Percentiles rank a stretch among this genome's conserved stretches.
These are phyloP conservation scores for Durotheca rogersii DNA, from an alignment of 495 filamentous ascomycete genomes.

Conservation along the genomic window DNA sequence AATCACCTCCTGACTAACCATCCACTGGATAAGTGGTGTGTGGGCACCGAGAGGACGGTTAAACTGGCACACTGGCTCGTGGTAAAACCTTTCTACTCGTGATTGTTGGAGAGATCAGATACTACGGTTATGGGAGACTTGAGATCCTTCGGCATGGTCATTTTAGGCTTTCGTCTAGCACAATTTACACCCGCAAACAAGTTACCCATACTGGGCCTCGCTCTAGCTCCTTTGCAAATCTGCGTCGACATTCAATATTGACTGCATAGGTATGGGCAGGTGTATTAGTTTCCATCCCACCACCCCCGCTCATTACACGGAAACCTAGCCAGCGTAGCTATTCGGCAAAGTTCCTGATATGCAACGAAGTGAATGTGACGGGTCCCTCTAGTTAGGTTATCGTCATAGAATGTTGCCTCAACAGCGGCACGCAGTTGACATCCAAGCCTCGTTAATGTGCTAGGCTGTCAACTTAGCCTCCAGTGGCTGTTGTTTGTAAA, in stretches of 20 bases:
- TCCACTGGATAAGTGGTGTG: constrained; percentile 9
- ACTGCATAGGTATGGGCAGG: no score
- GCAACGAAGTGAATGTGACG: constrained; percentile 11
- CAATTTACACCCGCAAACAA: constrained; percentile 4
- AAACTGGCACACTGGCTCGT: constrained; percentile 15
- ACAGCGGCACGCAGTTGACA: no score
- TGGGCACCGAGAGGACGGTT: background rate
- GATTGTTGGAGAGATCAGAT: constrained; percentile 3
- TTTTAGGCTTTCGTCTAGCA: constrained; percentile 19
- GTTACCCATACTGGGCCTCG: no score
- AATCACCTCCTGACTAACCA: background rate
- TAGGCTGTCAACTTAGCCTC: constrained; percentile 18
- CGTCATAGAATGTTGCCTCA: background rate
- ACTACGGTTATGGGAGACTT: constrained; percentile 1
- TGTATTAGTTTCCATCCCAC: no score
- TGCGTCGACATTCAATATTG: background rate
- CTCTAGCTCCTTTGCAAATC: background rate
- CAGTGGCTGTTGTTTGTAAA: background rate
- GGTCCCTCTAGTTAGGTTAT: background rate
- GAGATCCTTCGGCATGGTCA: background rate
- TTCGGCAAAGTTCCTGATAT: constrained; percentile 5
- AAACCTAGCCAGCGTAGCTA: background rate
- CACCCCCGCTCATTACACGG: no score
- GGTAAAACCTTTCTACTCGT: background rate
- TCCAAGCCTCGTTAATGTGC: constrained; percentile 15